These are phyloP conservation scores for Claviceps digitariae DNA, from an alignment of 2,329 filamentous ascomycete species.

Conservation along the genomic window DNA sequence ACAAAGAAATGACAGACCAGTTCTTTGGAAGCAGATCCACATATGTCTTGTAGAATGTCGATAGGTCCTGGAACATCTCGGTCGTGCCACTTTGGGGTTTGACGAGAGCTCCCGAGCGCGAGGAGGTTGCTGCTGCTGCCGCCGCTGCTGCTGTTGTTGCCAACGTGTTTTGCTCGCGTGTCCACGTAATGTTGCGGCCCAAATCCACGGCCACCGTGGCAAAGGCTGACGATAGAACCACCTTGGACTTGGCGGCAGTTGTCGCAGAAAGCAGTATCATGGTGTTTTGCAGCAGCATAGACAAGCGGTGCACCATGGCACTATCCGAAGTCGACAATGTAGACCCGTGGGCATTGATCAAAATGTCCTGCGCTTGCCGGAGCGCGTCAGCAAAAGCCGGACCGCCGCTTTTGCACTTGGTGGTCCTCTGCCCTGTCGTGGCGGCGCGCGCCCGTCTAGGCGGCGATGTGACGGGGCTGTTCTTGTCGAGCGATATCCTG, in stretches of 20 bases:
- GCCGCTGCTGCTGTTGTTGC: neutral
- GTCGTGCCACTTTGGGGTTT: constrained; percentile 22
- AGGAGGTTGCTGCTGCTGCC: neutral
- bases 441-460: constrained; percentile 16
- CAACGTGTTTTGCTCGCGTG: constrained; percentile 46
- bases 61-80: constrained; percentile 36
- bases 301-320: constrained; percentile 48
- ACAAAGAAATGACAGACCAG: constrained; percentile 81
- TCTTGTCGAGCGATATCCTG: constrained; percentile 22
- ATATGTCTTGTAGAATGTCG: constrained; percentile 63
- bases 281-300: constrained; percentile 49
- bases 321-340: constrained; percentile 41
- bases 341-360: constrained; percentile 49
- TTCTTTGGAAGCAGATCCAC: constrained; percentile 69
- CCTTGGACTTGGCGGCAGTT: constrained; percentile 30
- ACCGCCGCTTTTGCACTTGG: constrained; percentile 15
- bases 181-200: constrained; percentile 55
- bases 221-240: constrained; percentile 37
- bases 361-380: constrained; percentile 49
- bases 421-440: constrained; percentile 11
- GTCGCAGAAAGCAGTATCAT: constrained; percentile 53
- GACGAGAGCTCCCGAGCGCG: neutral
- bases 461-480: constrained; percentile 24
- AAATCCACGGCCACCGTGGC: constrained; percentile 54
- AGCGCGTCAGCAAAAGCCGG: constrained; percentile 44